Conservation (phyloP, 129 eudicot genomes). For the Flaveria bidentis region DNA sequence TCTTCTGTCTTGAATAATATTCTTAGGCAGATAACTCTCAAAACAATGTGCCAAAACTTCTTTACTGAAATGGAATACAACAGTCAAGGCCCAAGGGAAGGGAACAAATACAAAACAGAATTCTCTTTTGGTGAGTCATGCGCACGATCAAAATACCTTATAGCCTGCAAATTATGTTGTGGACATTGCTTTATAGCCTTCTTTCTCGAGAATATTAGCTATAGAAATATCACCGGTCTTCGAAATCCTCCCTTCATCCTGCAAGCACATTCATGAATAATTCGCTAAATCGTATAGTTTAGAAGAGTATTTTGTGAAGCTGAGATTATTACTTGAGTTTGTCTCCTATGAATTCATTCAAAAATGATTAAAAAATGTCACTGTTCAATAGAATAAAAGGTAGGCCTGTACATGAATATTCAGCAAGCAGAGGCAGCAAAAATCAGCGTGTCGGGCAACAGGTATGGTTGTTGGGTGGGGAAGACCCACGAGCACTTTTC, state of each 20-base stretch:
- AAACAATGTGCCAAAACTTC: conserved; percentile 26
- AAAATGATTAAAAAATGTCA: neutral
- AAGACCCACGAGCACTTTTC: neutral
- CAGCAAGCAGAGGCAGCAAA: neutral
- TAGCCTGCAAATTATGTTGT: conserved; percentile 40
- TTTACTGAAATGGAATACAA: conserved; percentile 18
- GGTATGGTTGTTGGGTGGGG: neutral
- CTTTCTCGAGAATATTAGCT: conserved; percentile 74
- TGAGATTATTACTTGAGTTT: neutral
- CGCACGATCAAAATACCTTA: conserved; percentile 15
- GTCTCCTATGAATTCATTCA: conserved; percentile 7
- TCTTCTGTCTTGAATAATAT: conserved; percentile 14
- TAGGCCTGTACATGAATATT: neutral
- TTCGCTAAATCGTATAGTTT: neutral
- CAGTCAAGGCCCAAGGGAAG: neutral
- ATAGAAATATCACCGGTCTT: conserved; percentile 87
- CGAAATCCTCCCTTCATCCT: conserved; percentile 85
- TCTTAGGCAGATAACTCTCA: conserved; percentile 2
- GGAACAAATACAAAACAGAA: neutral
- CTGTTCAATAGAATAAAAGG: neutral
- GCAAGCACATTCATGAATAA: conserved; percentile 18
- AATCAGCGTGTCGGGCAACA: neutral
- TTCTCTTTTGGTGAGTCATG: neutral
- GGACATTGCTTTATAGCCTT: conserved; percentile 81
- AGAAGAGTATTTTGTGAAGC: neutral